Base-by-base conservation (phyloP, 2,329 filamentous ascomycete species). In the Alternaria brassicae region DNA sequence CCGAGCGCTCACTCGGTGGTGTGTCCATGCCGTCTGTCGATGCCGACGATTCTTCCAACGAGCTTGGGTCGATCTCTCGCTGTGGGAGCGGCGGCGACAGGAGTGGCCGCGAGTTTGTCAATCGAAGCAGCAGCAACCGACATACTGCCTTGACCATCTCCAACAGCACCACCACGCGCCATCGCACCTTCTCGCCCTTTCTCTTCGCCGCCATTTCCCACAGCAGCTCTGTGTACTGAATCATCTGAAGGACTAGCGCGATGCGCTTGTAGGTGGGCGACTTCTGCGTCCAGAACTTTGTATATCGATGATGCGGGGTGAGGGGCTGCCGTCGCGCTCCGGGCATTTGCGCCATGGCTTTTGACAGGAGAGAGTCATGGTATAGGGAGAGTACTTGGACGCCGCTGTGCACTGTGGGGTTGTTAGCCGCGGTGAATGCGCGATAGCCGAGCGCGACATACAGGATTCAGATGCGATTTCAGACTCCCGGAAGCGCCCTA, bases 121-220 rank as follows among this genome's bases (percentile, higher is more conserved):
- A 85, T 40, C 90, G 88, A 73, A 97, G 82, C 51, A 98, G 83
- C 34, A 96, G 80, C 47, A 97, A 80, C 52, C 91, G 84, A 75
- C 94, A 97, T 8, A 95, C 68, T 2, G 94, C 93, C 79, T 98
- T 98, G 73, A 95, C 82, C 1, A 87, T 85, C 79, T 99, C 95
- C 21, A 99, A 82, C 3, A 96, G 75, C 10, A 98, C 88, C 6
- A 98, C 88, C 0, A 96, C 88, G 51, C 91, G 88, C 95, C 95
- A 99, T 28, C 93, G 87, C 25, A 89, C 80, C 71, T 86, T 88
- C 77, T 96, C 93, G 17, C 92, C 91, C 62, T 89, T 89, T 48
- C 94, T 86, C 79, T 96, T 96, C 27, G 93, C 93, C 27, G 91
- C 87, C 95, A 99, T 99, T 77, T 99, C 95, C 86, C 94, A 95